Evolutionary conservation across 306 rosid genomes (phyloP), one percentile per base, ranked within the genome.

Genomic region (Casuarina equisetifolia): DNA sequence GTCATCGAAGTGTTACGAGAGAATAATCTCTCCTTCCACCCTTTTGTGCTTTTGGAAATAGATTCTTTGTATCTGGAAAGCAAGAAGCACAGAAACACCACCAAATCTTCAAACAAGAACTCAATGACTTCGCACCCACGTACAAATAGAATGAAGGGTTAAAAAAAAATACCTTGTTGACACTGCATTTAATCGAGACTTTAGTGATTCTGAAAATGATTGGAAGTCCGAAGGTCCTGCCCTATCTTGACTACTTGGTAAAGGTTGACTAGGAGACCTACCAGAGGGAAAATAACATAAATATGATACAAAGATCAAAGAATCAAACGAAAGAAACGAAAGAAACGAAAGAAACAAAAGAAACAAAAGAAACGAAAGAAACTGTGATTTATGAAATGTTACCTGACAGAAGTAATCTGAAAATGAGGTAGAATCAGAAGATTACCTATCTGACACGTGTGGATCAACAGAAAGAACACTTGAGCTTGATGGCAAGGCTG

Each of bases 11-110:
- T 81, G 72, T 90, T 89, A 74, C 97, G 97, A 78, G 98, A 92
- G 83, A 92, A 95, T 81, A 91, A 85, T 82, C 90, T 95, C 79
- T 95, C 99, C 90, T 82, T 95, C 99, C 99, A 95, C 44, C 97
- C 93, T 87, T 84, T 87, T 6, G 99, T 92, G 89, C 97, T 89
- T 86, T 91, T 95, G 61, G 97, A 87, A 81, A 95, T 95, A 9
- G 99, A 95, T 74, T 95, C 99, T 82, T 92, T 95, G 90, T 92
- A 92, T 85, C 99, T 94, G 79, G 70, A 53, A 84, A 32, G 16
- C 51, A 38, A 40, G 70, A 64, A 35, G 36, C 57, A 80, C 25
- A 63, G 52, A 72, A 36, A 19, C n/a, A n/a, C 10, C 10, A 61
- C 44, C 5, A 43, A 20, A 38, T 77, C 77, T 36, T 79, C 20